Evolutionary conservation across 495 filamentous ascomycete species (phyloP).

Genomic region (Penicillium coffeae): DNA sequence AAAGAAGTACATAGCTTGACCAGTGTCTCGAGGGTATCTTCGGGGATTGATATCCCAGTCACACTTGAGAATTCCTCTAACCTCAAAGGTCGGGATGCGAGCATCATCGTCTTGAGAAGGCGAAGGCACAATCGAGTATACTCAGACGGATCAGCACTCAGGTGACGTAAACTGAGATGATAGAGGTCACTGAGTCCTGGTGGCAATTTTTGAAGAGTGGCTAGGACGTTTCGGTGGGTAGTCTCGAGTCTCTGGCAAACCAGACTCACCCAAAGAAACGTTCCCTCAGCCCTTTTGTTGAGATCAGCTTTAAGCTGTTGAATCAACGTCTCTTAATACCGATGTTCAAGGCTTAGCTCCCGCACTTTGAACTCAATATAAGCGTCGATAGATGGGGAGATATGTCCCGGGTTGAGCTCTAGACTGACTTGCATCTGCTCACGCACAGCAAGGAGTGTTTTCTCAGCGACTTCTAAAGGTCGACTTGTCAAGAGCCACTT

Average conservation of each 20-base stretch:
- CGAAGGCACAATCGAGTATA: neutral
- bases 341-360: conserved; percentile 3
- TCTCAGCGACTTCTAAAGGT: conserved; percentile 14
- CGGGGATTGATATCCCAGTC: neutral
- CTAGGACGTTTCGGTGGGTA: neutral
- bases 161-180: conserved; percentile 5
- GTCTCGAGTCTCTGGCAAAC: conserved; percentile 15
- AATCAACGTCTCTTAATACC: neutral
- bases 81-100: conserved; percentile 1
- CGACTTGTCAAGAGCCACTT: conserved; percentile 31
- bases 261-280: conserved; percentile 31
- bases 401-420: conserved; percentile 16
- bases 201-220: conserved; percentile 7
- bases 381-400: conserved; percentile 10
- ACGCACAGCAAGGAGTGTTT: conserved; percentile 6
- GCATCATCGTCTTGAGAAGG: neutral
- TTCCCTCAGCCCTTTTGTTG: conserved; percentile 21
- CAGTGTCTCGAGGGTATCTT: neutral
- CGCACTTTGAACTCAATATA: conserved; percentile 30
- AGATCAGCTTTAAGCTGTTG: neutral
- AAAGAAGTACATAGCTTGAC: conserved; percentile 12
- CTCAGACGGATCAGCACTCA: neutral
- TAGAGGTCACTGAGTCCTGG: conserved; percentile 4
- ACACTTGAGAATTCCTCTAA: neutral
- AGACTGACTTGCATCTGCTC: conserved; percentile 8